phyloP scores from a whole-genome alignment of 2,329 filamentous ascomycete genomes.

The Trichophyton schoenleinii region DNA sequence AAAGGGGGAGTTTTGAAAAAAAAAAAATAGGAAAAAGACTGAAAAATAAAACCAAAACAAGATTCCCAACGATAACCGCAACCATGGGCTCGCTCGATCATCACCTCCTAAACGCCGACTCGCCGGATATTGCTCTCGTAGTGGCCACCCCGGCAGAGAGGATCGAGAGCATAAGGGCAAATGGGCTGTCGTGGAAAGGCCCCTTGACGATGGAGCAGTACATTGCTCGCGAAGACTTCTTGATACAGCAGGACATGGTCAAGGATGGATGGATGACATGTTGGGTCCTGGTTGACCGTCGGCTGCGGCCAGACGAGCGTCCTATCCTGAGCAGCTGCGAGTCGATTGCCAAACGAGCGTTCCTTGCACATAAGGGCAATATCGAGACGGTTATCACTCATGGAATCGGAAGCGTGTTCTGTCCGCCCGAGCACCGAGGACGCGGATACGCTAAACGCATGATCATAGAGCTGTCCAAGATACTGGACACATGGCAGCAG shows the following conservation, averaged over 20 bases:
- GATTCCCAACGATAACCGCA: not conserved
- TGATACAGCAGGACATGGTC: slow-evolving; percentile 41
- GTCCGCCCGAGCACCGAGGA: slow-evolving; percentile 52
- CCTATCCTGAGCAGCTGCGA: slow-evolving; percentile 48
- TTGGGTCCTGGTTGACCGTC: slow-evolving; percentile 47
- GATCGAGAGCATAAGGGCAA: slow-evolving; percentile 40
- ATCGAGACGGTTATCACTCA: slow-evolving; percentile 50
- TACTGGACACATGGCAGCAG: slow-evolving; percentile 42
- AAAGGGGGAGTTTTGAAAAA: not conserved
- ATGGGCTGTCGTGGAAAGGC: slow-evolving; percentile 47
- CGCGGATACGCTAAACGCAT: slow-evolving; percentile 67
- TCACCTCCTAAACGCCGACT: slow-evolving; percentile 37
- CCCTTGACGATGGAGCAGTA: slow-evolving; percentile 44
- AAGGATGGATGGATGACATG: slow-evolving; percentile 44
- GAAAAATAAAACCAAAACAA: not conserved
- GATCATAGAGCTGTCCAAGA: slow-evolving; percentile 52
- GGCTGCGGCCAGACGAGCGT: slow-evolving; percentile 27
- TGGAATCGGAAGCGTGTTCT: slow-evolving; percentile 72
- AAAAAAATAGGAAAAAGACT: not conserved
- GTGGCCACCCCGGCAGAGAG: slow-evolving; percentile 44
- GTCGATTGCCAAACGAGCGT: slow-evolving; percentile 33
- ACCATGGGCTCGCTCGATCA: slow-evolving; percentile 28
- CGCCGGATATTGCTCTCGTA: slow-evolving; percentile 41
- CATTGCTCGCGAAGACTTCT: slow-evolving; percentile 43
- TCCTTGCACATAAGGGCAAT: slow-evolving; percentile 38